phyloP scores from a whole-genome alignment of 768 basidiomycete genomes.

The Boletus subcaerulescens region DNA sequence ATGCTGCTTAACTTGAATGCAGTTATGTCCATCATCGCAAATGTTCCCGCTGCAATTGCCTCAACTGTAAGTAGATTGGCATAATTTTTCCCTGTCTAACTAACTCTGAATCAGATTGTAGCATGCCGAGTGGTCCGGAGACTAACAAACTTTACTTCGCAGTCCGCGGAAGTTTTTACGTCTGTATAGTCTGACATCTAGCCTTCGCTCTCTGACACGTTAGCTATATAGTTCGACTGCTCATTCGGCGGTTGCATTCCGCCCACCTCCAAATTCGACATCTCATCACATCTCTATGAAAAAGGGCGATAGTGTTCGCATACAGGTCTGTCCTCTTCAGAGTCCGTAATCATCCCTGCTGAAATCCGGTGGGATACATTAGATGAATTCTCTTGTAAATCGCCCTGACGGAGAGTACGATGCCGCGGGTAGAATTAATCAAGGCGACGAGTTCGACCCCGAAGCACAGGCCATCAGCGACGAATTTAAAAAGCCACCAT shows the following conservation, averaged over 20 bases:
- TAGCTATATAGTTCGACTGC: constrained; percentile 34
- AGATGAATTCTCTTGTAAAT: constrained; percentile 69
- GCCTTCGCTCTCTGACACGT: constrained; percentile 21
- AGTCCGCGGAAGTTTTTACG: constrained; percentile 50
- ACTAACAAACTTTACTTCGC: constrained; percentile 53
- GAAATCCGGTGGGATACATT: constrained; percentile 7
- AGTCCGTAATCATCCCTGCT: not conserved
- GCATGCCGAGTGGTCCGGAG: constrained; percentile 62
- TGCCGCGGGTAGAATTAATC: constrained; percentile 49
- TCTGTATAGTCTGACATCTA: constrained; percentile 33
- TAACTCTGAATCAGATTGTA: constrained; percentile 50
- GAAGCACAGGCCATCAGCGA: constrained; percentile 57
- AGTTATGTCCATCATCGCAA: constrained; percentile 73
- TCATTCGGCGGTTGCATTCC: constrained; percentile 61
- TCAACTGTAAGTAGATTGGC: constrained; percentile 48
- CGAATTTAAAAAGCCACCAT: constrained; percentile 62
- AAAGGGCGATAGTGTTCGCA: constrained; percentile 52
- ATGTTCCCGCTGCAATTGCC: constrained; percentile 68
- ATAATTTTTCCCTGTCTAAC: not conserved
- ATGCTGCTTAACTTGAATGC: constrained; percentile 68
- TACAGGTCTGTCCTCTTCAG: constrained; percentile 43
- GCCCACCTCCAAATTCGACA: constrained; percentile 35
- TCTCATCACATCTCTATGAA: constrained; percentile 31
- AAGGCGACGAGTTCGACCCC: constrained; percentile 48
- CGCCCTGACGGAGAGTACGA: constrained; percentile 52